Percentiles rank a stretch among this genome's conserved stretches.
Evolutionary conservation across 1,139 yeast species (phyloP).

Genomic region (Geotrichum carabidarum): DNA sequence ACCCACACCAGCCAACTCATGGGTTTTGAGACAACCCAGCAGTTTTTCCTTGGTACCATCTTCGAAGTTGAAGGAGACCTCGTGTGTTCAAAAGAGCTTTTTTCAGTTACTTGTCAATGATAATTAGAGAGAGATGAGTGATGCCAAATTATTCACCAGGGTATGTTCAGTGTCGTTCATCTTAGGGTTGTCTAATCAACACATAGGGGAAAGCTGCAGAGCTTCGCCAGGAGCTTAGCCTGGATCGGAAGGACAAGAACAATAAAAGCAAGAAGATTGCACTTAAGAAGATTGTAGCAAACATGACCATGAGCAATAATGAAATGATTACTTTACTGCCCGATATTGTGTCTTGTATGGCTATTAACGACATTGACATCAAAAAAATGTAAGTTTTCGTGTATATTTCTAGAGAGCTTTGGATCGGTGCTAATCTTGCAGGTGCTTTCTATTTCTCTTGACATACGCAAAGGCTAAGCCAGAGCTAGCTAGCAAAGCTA

Average conservation of each 20-base stretch:
- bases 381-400: slow-evolving; percentile 47
- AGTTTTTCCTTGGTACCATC: no score
- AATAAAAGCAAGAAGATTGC: slow-evolving; percentile 51
- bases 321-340: slow-evolving; percentile 67
- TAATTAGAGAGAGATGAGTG: slow-evolving; percentile 26
- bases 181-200: not conserved
- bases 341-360: slow-evolving; percentile 59
- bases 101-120: no score
- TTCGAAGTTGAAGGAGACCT: no score
- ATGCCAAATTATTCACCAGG: slow-evolving; percentile 32
- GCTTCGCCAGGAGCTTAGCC: slow-evolving; percentile 51
- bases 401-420: not conserved
- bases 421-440: slow-evolving; percentile 2
- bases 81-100: no score
- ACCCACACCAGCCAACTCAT: no score
- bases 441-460: slow-evolving; percentile 47
- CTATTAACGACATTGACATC: slow-evolving; percentile 63
- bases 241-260: slow-evolving; percentile 49
- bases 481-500: slow-evolving; percentile 49
- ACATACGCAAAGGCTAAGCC: slow-evolving; percentile 60
- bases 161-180: slow-evolving; percentile 21
- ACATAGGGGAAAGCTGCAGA: slow-evolving; percentile 46
- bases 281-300: slow-evolving; percentile 73
- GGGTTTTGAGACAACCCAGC: no score
- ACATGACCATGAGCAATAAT: slow-evolving; percentile 73